Evolutionary conservation across 2,329 filamentous ascomycete genomes (phyloP).

Genomic region (Dactylella cylindrospora): DNA sequence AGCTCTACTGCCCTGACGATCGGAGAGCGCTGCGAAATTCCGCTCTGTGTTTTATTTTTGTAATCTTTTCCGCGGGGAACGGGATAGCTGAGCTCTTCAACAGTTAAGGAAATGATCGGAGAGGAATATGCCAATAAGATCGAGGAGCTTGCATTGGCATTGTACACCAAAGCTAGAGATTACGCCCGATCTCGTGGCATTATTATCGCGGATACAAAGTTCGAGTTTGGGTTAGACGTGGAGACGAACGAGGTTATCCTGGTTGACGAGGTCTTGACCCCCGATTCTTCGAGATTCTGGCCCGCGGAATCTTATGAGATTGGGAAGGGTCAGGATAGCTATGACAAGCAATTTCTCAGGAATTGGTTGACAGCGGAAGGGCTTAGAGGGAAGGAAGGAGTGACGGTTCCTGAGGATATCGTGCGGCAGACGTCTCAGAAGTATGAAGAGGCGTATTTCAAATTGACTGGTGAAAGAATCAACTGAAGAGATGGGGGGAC

Average conservation of each 20-base stretch:
- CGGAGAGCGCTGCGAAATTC: no score
- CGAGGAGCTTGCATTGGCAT: slow-evolving; percentile 64
- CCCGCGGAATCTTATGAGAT: slow-evolving; percentile 69
- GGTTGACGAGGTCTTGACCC: slow-evolving; percentile 83
- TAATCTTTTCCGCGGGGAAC: background rate
- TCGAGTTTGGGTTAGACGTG: slow-evolving; percentile 72
- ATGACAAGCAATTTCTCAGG: slow-evolving; percentile 82
- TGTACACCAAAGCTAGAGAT: slow-evolving; percentile 65
- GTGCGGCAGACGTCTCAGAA: slow-evolving; percentile 67
- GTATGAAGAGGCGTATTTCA: slow-evolving; percentile 75
- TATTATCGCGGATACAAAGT: slow-evolving; percentile 76
- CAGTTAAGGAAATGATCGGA: slow-evolving; percentile 61
- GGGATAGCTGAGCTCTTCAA: slow-evolving; percentile 28
- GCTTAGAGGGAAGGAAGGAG: slow-evolving; percentile 72
- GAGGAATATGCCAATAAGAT: slow-evolving; percentile 65
- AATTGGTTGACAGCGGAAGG: slow-evolving; percentile 77
- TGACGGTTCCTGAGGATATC: slow-evolving; percentile 72
- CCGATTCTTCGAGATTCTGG: slow-evolving; percentile 86
- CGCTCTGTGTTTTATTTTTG: background rate
- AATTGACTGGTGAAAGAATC: slow-evolving; percentile 59
- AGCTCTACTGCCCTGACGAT: background rate
- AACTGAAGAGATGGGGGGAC: no score
- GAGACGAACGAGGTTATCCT: slow-evolving; percentile 68
- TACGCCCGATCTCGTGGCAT: slow-evolving; percentile 69
- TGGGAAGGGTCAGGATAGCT: slow-evolving; percentile 75